Conservation (phyloP, 192 early-diverging fungal species). For the Chytriomyces confervae region DNA sequence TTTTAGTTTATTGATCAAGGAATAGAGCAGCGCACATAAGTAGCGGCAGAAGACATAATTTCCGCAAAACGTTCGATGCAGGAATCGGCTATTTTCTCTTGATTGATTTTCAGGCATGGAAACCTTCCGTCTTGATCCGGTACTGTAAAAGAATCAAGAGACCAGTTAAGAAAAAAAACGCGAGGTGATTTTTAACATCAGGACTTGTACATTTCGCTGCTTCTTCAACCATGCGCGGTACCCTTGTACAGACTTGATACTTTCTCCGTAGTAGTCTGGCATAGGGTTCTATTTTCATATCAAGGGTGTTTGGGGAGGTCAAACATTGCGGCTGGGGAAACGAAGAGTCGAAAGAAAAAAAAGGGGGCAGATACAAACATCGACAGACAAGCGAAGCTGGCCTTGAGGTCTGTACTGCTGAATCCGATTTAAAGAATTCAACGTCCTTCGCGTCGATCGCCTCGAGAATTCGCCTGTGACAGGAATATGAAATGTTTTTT, state of each 20-base stretch:
- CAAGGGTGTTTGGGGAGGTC: too few relatives aligned
- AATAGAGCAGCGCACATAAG: too few relatives aligned
- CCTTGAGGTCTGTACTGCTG: conserved; percentile 45
- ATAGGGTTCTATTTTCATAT: conserved; percentile 56
- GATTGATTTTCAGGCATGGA: conserved; percentile 25
- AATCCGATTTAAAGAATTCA: conserved; percentile 55
- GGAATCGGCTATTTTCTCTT: conserved; percentile 13
- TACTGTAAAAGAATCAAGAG: too few relatives aligned
- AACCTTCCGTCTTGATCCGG: conserved; percentile 30
- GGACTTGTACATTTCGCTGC: conserved; percentile 54
- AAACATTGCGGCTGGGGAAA: neutral
- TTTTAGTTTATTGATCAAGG: too few relatives aligned
- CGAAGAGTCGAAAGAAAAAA: neutral
- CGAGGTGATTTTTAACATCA: too few relatives aligned
- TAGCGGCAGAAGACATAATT: too few relatives aligned
- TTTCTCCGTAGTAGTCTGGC: too few relatives aligned
- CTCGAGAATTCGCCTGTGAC: conserved; percentile 6
- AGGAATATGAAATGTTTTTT: neutral
- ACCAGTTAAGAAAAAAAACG: too few relatives aligned
- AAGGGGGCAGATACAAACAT: conserved; percentile 16
- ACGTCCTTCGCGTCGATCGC: conserved; percentile 36
- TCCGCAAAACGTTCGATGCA: too few relatives aligned
- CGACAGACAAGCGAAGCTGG: conserved; percentile 53
- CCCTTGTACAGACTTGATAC: conserved; percentile 79
- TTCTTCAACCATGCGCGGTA: conserved; percentile 90